phyloP scores from a whole-genome alignment of 306 rosid genomes.

The Vachellia collinsii region DNA sequence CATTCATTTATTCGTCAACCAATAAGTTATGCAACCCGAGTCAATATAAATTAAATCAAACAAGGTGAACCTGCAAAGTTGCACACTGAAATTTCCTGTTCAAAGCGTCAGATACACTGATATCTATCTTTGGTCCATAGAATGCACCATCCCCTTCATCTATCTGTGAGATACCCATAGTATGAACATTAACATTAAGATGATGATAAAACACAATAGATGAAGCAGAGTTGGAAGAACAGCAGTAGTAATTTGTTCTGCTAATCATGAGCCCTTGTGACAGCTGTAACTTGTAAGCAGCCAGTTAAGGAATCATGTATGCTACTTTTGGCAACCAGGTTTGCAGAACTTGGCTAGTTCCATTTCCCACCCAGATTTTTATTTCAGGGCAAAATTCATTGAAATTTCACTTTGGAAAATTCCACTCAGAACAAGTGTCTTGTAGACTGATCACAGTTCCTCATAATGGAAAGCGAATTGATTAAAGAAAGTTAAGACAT shows the following conservation, averaged over 20 bases:
- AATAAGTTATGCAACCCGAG: slow-evolving; percentile 22
- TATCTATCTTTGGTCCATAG: slow-evolving; percentile 95
- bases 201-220: slow-evolving; percentile 15
- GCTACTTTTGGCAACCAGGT: not conserved
- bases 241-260: not conserved
- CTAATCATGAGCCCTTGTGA: not conserved
- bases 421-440: not conserved
- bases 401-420: not conserved
- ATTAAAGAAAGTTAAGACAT: not conserved
- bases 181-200: slow-evolving; percentile 42
- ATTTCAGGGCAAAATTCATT: not conserved
- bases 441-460: not conserved
- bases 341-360: not conserved
- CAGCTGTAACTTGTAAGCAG: not conserved
- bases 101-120: slow-evolving; percentile 89
- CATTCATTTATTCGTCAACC: slow-evolving; percentile 32
- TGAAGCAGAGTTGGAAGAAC: slow-evolving; percentile 2
- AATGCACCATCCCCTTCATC: slow-evolving; percentile 96
- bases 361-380: not conserved
- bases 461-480: not conserved
- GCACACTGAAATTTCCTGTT: slow-evolving; percentile 91
- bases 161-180: slow-evolving; percentile 52
- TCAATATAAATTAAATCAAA: slow-evolving; percentile 8
- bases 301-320: not conserved
- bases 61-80: slow-evolving; percentile 77